A percentile compares a stretch with the other conserved stretches of the same genome.
phyloP scores from a whole-genome alignment of 2,329 filamentous ascomycete species.

The Beauveria sp. region DNA sequence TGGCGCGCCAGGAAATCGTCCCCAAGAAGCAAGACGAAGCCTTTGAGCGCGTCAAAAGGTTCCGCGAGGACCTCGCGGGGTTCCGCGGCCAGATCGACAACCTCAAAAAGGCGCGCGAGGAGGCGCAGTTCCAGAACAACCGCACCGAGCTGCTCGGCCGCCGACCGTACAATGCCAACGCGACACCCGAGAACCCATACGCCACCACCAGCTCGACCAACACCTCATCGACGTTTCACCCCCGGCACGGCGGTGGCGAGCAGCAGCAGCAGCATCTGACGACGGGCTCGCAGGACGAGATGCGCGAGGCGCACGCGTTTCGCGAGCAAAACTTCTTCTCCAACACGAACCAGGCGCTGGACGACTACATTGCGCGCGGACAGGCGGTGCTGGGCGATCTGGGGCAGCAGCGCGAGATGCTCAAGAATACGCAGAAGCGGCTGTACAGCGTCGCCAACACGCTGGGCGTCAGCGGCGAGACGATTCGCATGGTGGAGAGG shows the following conservation, averaged over 20 bases:
- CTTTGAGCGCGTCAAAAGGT: conserved; percentile 74
- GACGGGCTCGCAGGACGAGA: conserved; percentile 53
- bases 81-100: conserved; percentile 72
- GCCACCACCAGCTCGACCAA: conserved; percentile 43
- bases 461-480: conserved; percentile 86
- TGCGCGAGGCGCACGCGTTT: conserved; percentile 73
- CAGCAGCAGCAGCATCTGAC: conserved; percentile 22
- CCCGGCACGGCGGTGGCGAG: conserved; percentile 27
- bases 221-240: conserved; percentile 29
- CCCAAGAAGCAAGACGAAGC: conserved; percentile 89
- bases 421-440: conserved; percentile 88
- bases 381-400: conserved; percentile 85
- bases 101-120: conserved; percentile 70
- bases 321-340: conserved; percentile 84
- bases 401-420: conserved; percentile 82
- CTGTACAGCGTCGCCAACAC: conserved; percentile 93
- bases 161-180: conserved; percentile 59
- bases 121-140: conserved; percentile 57
- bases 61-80: conserved; percentile 72
- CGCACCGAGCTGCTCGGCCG: conserved; percentile 78
- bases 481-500: conserved; percentile 92
- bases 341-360: conserved; percentile 74
- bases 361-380: conserved; percentile 89
- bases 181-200: conserved; percentile 86
- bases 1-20: conserved; percentile 83